Base-by-base conservation (phyloP, 306 rosid genomes). In the Cucurbita moschata region DNA sequence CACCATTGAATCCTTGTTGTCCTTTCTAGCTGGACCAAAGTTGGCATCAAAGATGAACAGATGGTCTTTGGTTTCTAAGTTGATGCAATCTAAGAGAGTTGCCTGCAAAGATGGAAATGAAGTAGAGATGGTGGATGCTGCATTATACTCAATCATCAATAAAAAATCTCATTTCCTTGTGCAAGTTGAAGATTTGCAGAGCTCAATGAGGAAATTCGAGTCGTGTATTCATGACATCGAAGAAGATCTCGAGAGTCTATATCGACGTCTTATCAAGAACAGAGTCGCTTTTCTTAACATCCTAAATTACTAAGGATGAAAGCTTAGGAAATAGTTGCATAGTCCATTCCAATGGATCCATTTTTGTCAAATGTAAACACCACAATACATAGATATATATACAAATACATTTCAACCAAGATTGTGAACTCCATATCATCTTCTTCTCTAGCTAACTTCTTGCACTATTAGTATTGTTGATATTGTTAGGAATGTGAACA, bases 281-380 rank as follows among this genome's bases (percentile, higher is more conserved):
- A 71, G 82, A 76, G 66, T 76, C 12, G 76, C 78, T 3, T 69
- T 82, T 56, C 85, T 82, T 40, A 82, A 76, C 66, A 51, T 79
- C 60, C 46, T 82, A 39, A 79, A 79, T 54, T 26, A 82, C 70
- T 76, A 42, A 16, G 69, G 69, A 38, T 62, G 69, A 16, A 60
- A 71, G n/a, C 30, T 16, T 64, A 64, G 71, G 18, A 19, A 21
- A 1, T 40, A 64, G 51, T 4, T 7, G 12, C 35, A 42, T 10
- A 16, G 51, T 8, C 52, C 9, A 64, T 42, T n/a, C 71, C 71
- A 42, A 40, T 1, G 21, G 54, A 64, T 64, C 71, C 52, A 64
- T 40, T 64, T 64, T 64, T 64, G 71, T 64, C 14, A 0, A 18
- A 15, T 64, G 51, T 64, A 64, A 39, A 64, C 8, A n/a, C 46